phyloP scores from a whole-genome alignment of 2,329 filamentous ascomycete genomes.

The Aspergillus carbonarius region DNA sequence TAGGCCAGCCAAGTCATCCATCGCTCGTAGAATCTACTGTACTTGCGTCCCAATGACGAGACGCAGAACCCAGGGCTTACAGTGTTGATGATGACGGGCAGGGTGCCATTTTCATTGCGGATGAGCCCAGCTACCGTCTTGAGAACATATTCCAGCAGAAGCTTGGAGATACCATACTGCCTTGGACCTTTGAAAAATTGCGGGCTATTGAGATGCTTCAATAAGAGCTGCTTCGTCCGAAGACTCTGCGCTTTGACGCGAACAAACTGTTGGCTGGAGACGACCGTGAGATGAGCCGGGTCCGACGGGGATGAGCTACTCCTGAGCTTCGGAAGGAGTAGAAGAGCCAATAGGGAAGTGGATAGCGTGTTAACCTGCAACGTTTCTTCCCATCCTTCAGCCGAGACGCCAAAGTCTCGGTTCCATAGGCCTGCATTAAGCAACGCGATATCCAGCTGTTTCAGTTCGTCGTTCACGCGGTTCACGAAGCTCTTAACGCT shows the following conservation, averaged over 20 bases:
- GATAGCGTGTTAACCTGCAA: conserved; percentile 61
- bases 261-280: conserved; percentile 45
- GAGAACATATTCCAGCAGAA: conserved; percentile 44
- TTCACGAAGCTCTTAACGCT: conserved; percentile 46
- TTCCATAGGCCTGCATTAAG: conserved; percentile 49
- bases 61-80: conserved; percentile 47
- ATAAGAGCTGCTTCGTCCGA: conserved; percentile 28
- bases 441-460: conserved; percentile 46
- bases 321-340: conserved; percentile 52
- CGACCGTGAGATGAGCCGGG: conserved; percentile 45
- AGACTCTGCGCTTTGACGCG: conserved; percentile 34
- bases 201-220: conserved; percentile 36
- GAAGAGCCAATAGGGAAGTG: conserved; percentile 54
- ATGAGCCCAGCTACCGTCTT: conserved; percentile 37
- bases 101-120: conserved; percentile 33
- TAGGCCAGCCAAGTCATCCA: conserved; percentile 36
- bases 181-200: conserved; percentile 30
- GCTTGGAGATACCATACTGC: conserved; percentile 45
- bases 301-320: conserved; percentile 31
- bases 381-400: conserved; percentile 52
- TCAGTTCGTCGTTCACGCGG: conserved; percentile 36
- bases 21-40: conserved; percentile 35
- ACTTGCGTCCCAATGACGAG: conserved; percentile 44
- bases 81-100: conserved; percentile 46
- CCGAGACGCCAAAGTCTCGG: conserved; percentile 34